Evolutionary conservation across 129 eudicot species (phyloP).

Genomic region (Centrapalus pauciflorus): DNA sequence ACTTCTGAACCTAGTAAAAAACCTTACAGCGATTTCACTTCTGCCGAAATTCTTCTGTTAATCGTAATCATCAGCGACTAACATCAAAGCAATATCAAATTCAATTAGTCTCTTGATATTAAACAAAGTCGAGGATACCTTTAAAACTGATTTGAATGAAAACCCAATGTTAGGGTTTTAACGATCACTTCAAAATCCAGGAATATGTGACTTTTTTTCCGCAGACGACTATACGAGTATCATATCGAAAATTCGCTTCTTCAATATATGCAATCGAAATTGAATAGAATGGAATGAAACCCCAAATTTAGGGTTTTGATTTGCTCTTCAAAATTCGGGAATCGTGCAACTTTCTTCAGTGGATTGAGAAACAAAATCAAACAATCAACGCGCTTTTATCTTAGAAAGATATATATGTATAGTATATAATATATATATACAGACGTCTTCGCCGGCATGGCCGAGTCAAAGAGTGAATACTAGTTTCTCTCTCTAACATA

Average conservation of each 20-base stretch:
- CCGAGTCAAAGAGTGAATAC: neutral
- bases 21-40: neutral
- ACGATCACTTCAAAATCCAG: neutral
- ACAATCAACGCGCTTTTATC: slow-evolving; percentile 5
- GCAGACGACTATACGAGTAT: no score
- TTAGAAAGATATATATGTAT: no score
- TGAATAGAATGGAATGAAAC: no score
- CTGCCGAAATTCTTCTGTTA: neutral
- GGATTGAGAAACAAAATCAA: neutral
- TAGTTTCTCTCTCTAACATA: neutral
- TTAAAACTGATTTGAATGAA: neutral
- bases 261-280: no score
- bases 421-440: neutral
- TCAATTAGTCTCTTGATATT: neutral
- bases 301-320: slow-evolving; percentile 5
- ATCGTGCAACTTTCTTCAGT: neutral
- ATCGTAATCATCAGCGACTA: neutral
- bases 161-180: slow-evolving; percentile 5
- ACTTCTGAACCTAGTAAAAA: neutral
- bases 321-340: neutral
- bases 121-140: neutral
- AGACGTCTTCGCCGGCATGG: neutral
- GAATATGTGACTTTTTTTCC: no score
- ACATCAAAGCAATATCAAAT: neutral
- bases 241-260: no score